A percentile compares a stretch with the other conserved stretches of the same genome.
phyloP scores from a whole-genome alignment of 1,284 basidiomycete species.

The Puccinia horiana region DNA sequence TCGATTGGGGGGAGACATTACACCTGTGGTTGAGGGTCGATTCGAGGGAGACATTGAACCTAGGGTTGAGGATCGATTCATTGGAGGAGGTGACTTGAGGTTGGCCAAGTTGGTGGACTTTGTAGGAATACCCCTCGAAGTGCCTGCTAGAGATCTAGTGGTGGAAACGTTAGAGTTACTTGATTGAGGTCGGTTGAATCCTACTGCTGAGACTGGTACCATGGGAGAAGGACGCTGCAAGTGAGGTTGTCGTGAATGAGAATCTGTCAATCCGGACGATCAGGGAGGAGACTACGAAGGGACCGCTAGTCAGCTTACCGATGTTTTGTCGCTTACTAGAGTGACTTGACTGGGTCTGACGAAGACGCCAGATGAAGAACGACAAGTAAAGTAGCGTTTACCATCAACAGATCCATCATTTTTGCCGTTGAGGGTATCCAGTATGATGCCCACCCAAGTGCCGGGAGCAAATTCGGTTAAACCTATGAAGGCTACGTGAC shows the following conservation, averaged over 20 bases:
- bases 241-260: conserved; percentile 10
- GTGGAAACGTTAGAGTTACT: conserved; percentile 1
- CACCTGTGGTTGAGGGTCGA: conserved; percentile 10
- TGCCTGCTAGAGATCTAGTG: neutral
- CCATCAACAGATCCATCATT: conserved; percentile 90
- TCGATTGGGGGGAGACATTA: conserved; percentile 18
- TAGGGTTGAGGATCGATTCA: neutral
- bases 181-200: conserved; percentile 30
- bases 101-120: neutral
- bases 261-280: conserved; percentile 11
- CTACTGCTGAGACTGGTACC: conserved; percentile 13
- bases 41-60: conserved; percentile 22
- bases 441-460: conserved; percentile 82
- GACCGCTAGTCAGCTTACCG: conserved; percentile 43
- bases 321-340: conserved; percentile 59
- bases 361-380: conserved; percentile 79
- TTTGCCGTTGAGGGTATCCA: conserved; percentile 70
- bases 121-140: neutral
- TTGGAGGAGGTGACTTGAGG: conserved; percentile 20
- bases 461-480: conserved; percentile 79
- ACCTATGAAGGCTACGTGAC: conserved; percentile 83
- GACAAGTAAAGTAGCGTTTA: conserved; percentile 79
- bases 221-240: conserved; percentile 37
- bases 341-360: conserved; percentile 85
- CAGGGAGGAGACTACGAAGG: conserved; percentile 5